Base-by-base conservation (phyloP, 306 rosid species). In the Arachis stenosperma region DNA sequence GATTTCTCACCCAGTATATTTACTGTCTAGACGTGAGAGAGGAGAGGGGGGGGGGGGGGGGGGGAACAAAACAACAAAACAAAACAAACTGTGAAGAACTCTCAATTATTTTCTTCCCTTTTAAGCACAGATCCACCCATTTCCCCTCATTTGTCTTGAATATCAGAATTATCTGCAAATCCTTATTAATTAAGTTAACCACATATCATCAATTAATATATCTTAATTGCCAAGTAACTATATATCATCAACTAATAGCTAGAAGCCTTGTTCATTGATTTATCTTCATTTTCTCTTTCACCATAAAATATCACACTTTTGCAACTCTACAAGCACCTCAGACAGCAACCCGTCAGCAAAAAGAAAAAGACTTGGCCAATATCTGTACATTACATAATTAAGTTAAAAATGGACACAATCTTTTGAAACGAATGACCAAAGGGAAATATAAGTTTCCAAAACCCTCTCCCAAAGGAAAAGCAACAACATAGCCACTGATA, bases 391-490 rank as follows among this genome's bases (percentile, higher is more conserved):
- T 48, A 50, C 66, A 4, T 7, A 54, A 27, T 10, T 74, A 54
- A 22, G 46, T 75, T 43, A 80, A 47, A 70, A 48, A 15, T 12
- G 43, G 30, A 75, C 29, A 62, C 11, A 72, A 36, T 7, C 60
- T 70, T 40, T 40, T 9, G 48, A 46, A 75, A 56, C 13, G 66
- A 33, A 33, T 33, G 37, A 33, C 15, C 42, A 30, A 2, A 71
- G 11, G 44, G 27, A 63, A 58, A 75, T 58, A 69, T 39, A 8
- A 71, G 55, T 41, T 74, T 74, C 40, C 56, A 66, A 42, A 65
- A 58, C 13, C 29, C 17, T 70, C 51, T 71, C 41, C 44, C 37
- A 33, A 14, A 50, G 41, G 58, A 30, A 42, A 75, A 15, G 37
- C 42, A 56, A 57, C 69, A 48, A 46, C n/a, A 46, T 44, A 47